Base-by-base conservation (phyloP, 352 stramenopile genomes). In the Bremia lactucae region DNA sequence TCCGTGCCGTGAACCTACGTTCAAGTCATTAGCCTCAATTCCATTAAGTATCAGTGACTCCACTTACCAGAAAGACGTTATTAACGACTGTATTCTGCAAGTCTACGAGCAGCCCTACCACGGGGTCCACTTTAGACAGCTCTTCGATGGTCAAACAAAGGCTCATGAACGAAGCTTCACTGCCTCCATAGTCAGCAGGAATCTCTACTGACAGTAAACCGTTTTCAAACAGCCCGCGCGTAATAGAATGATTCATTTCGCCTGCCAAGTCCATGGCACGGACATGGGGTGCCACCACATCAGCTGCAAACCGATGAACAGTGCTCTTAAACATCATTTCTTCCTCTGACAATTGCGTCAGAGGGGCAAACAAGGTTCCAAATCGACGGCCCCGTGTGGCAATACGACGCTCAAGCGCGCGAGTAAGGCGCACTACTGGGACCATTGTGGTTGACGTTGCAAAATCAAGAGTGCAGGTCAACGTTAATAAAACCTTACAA, bases 191-290 rank as follows among this genome's bases (percentile, higher is more conserved):
- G 20, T 96, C 72, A 36, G 84, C 79, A 9, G 89, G 89, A 45
- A 98, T 96, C 70, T 98, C 91, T 52, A 99, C 87, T 13, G 91
- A 95, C 72, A 99, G 87, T 46, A 98, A 78, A 10, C 81, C 81
- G 38, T 94, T 84, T 35, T 97, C 78, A 62, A 98, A 98, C 26
- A 99, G 71, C 4, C 64, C 69, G 23, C 82, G 56, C 4, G 96
- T 86, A 53, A 98, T 83, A 2, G 65, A 59, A 13, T 96, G 83
- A 57, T 93, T 65, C 64, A 97, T 96, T 33, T 89, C 72, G 5
- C 79, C 83, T 18, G 84, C 67, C 34, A 85, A 59, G 55, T 98
- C 94, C 94, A 98, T 98, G 14, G 72, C 68, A 37, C 82, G 72
- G 15, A 97, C 94, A 18, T 83, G 62, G 4, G 95, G 94, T 1